These are phyloP conservation scores for Acanthamoeba castellanii DNA, from an alignment of 208 protist species.

Conservation along the genomic window DNA sequence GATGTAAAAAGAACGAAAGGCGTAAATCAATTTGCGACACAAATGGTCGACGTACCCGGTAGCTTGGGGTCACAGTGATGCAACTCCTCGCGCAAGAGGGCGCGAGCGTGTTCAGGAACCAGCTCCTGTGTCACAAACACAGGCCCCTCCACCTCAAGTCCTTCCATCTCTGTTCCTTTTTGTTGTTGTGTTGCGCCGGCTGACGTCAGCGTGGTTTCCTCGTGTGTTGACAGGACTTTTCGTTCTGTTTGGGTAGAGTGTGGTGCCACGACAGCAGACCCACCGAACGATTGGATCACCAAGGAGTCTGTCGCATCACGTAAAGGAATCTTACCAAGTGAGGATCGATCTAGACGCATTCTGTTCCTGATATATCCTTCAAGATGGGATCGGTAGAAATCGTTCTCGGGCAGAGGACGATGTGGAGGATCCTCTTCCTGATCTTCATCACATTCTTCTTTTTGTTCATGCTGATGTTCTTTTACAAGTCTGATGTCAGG, in stretches of 20 bases:
- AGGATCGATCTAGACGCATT: not conserved
- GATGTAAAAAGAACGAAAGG: not conserved
- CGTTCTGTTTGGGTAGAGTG: not conserved
- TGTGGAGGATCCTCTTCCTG: slow-evolving; percentile 51
- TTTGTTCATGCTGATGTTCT: slow-evolving; percentile 37
- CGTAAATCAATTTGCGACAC: not conserved
- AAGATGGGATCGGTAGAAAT: slow-evolving; percentile 40
- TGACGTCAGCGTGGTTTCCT: not conserved
- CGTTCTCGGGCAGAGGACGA: not conserved
- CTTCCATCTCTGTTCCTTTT: not conserved
- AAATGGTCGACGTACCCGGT: not conserved
- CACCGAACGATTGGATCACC: not conserved
- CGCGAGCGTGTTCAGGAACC: not conserved
- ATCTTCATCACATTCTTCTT: slow-evolving; percentile 56
- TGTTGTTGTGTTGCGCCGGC: not conserved
- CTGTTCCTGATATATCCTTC: not conserved
- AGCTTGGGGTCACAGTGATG: not conserved
- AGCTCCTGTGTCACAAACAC: not conserved
- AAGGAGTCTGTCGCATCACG: too few relatives aligned
- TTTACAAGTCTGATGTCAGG: slow-evolving; percentile 51
- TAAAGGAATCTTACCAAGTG: not conserved
- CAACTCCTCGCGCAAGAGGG: not conserved
- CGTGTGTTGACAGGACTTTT: too few relatives aligned
- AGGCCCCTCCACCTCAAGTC: not conserved
- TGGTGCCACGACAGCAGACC: not conserved